A percentile compares a stretch with the other conserved stretches of the same genome.
Evolutionary conservation across 2,329 filamentous ascomycete species (phyloP).

Genomic region (Incumbomyces lentus): DNA sequence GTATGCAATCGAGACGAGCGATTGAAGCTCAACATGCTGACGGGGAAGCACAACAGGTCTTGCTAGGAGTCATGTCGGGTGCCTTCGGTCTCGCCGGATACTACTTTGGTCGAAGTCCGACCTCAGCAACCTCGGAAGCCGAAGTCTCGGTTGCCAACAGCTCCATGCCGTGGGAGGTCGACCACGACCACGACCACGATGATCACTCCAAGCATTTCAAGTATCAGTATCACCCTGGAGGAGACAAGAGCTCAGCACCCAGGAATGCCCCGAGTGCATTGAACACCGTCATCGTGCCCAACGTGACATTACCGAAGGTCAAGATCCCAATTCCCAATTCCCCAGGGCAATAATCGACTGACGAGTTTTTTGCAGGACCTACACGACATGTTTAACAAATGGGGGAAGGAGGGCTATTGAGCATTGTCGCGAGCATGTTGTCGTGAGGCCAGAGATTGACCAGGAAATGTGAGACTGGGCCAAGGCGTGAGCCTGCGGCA

Average conservation of each 20-base stretch:
- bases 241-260: slow-evolving; percentile 62
- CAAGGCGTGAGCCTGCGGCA: not conserved
- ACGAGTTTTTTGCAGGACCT: slow-evolving; percentile 50
- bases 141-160: slow-evolving; percentile 61
- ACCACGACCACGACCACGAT: slow-evolving; percentile 46
- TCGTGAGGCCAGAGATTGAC: no score
- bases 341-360: not conserved
- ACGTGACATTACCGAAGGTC: slow-evolving; percentile 86
- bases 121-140: slow-evolving; percentile 70
- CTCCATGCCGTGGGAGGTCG: slow-evolving; percentile 86
- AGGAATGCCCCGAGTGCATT: slow-evolving; percentile 90
- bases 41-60: slow-evolving; percentile 51
- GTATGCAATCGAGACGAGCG: slow-evolving; percentile 37
- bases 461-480: not conserved
- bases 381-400: slow-evolving; percentile 99
- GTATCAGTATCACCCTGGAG: slow-evolving; percentile 76
- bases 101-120: slow-evolving; percentile 71
- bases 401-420: slow-evolving; percentile 90
- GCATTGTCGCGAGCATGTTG: no score
- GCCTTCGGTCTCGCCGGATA: slow-evolving; percentile 81
- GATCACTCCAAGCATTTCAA: slow-evolving; percentile 56
- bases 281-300: slow-evolving; percentile 87
- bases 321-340: slow-evolving; percentile 19
- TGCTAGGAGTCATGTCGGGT: slow-evolving; percentile 81
- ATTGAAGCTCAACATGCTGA: not conserved